Percentiles rank a stretch among this genome's conserved stretches.
phyloP scores from a whole-genome alignment of 805 yeast species.

The Wickerhamomyces chambardii region DNA sequence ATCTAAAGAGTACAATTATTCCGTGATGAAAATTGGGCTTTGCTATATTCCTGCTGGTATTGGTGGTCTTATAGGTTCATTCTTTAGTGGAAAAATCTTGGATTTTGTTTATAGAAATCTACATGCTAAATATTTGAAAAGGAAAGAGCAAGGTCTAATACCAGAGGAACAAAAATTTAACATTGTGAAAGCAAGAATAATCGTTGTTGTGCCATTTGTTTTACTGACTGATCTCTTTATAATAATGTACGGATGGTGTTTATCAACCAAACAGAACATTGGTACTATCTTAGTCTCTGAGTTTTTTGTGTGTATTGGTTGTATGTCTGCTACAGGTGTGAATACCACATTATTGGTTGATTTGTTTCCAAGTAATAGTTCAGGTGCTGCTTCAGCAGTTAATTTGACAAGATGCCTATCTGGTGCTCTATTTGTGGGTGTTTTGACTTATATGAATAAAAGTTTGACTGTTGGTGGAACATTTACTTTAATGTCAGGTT shows the following conservation, averaged over 20 bases:
- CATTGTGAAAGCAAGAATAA: slow-evolving; percentile 44
- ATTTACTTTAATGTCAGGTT: slow-evolving; percentile 59
- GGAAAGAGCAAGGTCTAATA: slow-evolving; percentile 15
- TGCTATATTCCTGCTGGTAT: slow-evolving; percentile 67
- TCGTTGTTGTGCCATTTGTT: slow-evolving; percentile 31
- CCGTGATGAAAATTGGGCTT: slow-evolving; percentile 51
- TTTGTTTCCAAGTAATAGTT: slow-evolving; percentile 54
- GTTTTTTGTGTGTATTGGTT: slow-evolving; percentile 45
- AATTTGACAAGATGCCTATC: slow-evolving; percentile 68
- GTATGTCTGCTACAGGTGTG: slow-evolving; percentile 47
- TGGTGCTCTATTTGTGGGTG: slow-evolving; percentile 65
- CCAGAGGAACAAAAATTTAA: slow-evolving; percentile 29
- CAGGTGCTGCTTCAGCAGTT: slow-evolving; percentile 60
- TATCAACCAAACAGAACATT: slow-evolving; percentile 35
- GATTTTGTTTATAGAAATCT: slow-evolving; percentile 35
- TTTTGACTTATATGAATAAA: slow-evolving; percentile 48
- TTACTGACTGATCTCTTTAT: slow-evolving; percentile 27
- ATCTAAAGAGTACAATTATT: slow-evolving; percentile 35
- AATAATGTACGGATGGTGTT: slow-evolving; percentile 64
- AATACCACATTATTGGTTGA: slow-evolving; percentile 64
- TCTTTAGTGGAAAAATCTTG: slow-evolving; percentile 44
- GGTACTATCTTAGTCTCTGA: slow-evolving; percentile 49
- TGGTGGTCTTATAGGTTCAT: slow-evolving; percentile 50
- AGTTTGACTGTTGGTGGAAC: slow-evolving; percentile 66
- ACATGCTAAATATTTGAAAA: slow-evolving; percentile 5